A percentile compares a stretch with the other conserved stretches of the same genome.
phyloP scores from a whole-genome alignment of 169 alveolate species.

The Babesia ovata region DNA sequence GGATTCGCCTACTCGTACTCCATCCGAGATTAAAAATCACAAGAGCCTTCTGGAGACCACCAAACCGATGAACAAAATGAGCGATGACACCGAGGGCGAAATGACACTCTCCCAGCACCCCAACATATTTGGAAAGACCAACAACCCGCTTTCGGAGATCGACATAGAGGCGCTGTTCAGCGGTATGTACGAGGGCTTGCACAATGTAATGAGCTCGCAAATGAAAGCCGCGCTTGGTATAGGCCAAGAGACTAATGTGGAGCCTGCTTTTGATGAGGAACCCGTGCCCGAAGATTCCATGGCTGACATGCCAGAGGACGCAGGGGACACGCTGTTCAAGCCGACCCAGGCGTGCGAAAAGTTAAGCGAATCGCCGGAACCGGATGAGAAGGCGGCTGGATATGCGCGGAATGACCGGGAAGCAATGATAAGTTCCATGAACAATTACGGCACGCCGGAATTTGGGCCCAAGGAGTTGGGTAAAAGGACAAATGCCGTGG shows the following conservation, averaged over 20 bases:
- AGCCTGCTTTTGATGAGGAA: background rate
- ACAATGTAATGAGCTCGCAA: background rate
- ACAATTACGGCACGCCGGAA: background rate
- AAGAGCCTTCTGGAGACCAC: too few species aligned
- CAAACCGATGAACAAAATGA: too few species aligned
- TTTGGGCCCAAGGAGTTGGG: background rate
- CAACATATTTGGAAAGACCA: background rate
- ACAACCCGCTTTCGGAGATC: background rate
- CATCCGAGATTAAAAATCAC: too few species aligned
- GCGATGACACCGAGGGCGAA: background rate
- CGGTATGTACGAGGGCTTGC: background rate
- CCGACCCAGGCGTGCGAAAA: background rate
- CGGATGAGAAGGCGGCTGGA: background rate
- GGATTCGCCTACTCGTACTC: too few species aligned
- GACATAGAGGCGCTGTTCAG: slow-evolving; percentile 17
- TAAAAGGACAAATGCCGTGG: background rate
- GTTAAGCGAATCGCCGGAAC: background rate
- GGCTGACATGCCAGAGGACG: background rate
- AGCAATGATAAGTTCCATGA: too few species aligned
- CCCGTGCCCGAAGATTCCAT: background rate
- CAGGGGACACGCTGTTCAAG: background rate
- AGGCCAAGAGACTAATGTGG: background rate
- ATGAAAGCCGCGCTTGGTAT: too few species aligned
- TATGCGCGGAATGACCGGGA: too few species aligned
- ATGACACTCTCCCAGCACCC: background rate